A percentile compares a stretch with the other conserved stretches of the same genome.
These are phyloP conservation scores for Oidium heveae DNA, from an alignment of 2,329 filamentous ascomycete genomes.

Conservation along the genomic window DNA sequence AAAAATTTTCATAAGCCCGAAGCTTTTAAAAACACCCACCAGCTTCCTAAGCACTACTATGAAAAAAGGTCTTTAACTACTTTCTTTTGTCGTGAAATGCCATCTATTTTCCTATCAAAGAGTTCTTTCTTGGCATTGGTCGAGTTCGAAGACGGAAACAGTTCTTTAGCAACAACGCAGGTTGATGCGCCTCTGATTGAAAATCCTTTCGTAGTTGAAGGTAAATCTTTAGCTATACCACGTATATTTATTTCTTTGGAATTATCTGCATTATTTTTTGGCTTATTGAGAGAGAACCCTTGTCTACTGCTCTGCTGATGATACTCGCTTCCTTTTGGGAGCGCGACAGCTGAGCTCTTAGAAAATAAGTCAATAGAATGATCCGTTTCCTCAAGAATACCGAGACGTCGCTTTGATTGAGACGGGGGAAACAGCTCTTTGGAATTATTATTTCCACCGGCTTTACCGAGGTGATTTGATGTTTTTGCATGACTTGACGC, in stretches of 20 bases:
- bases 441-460: constrained; percentile 3
- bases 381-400: constrained; percentile 27
- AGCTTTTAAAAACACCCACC: no score
- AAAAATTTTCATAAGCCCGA: no score
- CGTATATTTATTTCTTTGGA: constrained; percentile 28
- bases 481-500: background rate
- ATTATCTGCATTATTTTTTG: no score
- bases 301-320: background rate
- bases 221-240: constrained; percentile 24
- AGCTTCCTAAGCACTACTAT: constrained; percentile 15
- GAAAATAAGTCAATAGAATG: constrained; percentile 26
- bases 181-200: constrained; percentile 39
- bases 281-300: no score
- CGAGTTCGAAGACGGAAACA: constrained; percentile 40
- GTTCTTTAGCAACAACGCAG: constrained; percentile 29
- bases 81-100: constrained; percentile 31
- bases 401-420: constrained; percentile 20
- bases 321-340: constrained; percentile 20
- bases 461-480: background rate
- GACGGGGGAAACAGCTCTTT: constrained; percentile 31
- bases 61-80: constrained; percentile 50
- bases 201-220: constrained; percentile 23
- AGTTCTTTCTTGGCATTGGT: constrained; percentile 43
- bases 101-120: constrained; percentile 34
- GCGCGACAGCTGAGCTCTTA: constrained; percentile 21